Base-by-base conservation (phyloP, 768 basidiomycete species). In the Panus rudis region DNA sequence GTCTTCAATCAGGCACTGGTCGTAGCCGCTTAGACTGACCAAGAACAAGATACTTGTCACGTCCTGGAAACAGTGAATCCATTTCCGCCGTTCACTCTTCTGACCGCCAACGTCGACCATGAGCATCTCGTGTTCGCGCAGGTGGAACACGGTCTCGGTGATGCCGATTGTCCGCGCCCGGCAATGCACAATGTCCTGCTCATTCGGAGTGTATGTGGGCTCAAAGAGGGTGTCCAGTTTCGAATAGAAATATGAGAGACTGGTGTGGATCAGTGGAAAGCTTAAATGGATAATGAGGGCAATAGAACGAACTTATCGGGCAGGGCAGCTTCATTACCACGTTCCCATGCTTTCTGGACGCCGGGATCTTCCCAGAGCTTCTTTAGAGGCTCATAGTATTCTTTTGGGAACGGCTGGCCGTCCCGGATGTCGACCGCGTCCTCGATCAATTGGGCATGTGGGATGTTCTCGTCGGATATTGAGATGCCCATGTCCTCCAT, bases 41-140 rank as follows among this genome's bases (percentile, higher is more conserved):
- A 94, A 60, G 66, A 97, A 97, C 39, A 96, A 64, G 41, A 97
- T 93, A 49, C 85, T 85, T 3, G 91, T 93, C 41, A 94, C 92
- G 56, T 93, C 88, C 66, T 92, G 89, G 68, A 92, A 93, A 59
- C 87, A 91, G 56, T 92, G 90, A 53, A 92, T 92, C 90, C 90
- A 92, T 62, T 92, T 93, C 62, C 89, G 72, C 47, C 92, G 68
- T 60, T 92, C 92, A 61, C 83, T 89, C 72, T 93, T 90, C 68
- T 96, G 92, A 5, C 92, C 92, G 22, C 86, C 86, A 26, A 87
- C 92, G 56, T 96, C 92, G 43, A 96, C 85, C 84, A 97, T 89
- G 42, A 91, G 71, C 81, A 92, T 81, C 52, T 88, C 82, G 45
- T 89, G 82, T 32, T 83, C 84, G 51, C 75, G 71, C 43, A 92